Percentiles rank a stretch among this genome's conserved stretches.
Evolutionary conservation across 495 filamentous ascomycete species (phyloP).

Genomic region (Xylaria nigripes): DNA sequence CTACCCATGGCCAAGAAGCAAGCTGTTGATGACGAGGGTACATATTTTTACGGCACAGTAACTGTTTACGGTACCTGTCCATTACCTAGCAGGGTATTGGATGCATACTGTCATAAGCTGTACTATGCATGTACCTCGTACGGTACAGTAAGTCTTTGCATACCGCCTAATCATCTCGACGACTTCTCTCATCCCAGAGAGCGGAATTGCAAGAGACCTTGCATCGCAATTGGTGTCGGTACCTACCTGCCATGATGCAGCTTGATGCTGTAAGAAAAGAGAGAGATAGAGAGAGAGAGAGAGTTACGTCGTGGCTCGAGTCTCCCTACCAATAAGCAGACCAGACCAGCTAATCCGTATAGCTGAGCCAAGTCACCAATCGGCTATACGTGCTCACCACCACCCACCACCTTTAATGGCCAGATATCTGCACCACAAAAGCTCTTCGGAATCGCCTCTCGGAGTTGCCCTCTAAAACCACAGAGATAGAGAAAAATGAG

Average conservation of each 20-base stretch:
- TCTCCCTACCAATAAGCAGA: conserved; percentile 6
- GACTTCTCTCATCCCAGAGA: background rate
- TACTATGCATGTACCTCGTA: too few species aligned
- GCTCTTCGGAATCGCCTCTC: background rate
- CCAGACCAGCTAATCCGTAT: too few species aligned
- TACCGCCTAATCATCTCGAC: conserved; percentile 1
- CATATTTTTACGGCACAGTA: too few species aligned
- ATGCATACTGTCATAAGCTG: too few species aligned
- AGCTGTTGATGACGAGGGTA: too few species aligned
- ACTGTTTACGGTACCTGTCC: too few species aligned
- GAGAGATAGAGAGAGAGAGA: conserved; percentile 1
- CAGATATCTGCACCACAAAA: background rate
- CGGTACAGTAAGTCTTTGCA: background rate
- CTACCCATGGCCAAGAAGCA: too few species aligned
- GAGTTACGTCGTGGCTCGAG: conserved; percentile 1
- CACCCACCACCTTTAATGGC: conserved; percentile 2
- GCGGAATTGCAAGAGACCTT: background rate
- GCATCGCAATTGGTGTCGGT: too few species aligned
- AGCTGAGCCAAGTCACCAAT: conserved; percentile 4
- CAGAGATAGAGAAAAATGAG: background rate
- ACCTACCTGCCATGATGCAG: too few species aligned
- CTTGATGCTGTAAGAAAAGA: background rate
- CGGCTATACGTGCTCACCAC: background rate
- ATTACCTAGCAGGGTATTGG: too few species aligned
- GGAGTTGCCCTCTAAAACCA: background rate